phyloP scores from a whole-genome alignment of 1,284 basidiomycete species.

The Singerocomus inundabilis region DNA sequence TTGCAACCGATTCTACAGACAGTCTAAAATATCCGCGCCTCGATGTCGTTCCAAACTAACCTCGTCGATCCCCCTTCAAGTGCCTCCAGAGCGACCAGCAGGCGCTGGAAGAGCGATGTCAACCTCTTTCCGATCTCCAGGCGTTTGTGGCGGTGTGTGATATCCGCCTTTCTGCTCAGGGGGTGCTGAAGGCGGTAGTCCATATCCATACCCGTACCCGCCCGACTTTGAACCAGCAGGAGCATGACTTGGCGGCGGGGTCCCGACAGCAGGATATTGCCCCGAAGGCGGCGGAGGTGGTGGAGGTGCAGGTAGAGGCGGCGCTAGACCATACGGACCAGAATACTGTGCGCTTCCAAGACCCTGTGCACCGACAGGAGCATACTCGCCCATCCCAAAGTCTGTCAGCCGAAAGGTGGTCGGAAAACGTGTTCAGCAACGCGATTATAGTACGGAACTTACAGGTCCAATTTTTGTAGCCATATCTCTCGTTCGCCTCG shows the following conservation, averaged over 20 bases:
- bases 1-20: too few species aligned
- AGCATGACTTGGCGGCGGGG: slow-evolving; percentile 1
- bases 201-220: neutral
- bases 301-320: neutral
- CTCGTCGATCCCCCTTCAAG: slow-evolving; percentile 6
- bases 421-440: neutral
- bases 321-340: neutral
- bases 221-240: slow-evolving; percentile 14
- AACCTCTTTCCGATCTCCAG: slow-evolving; percentile 2
- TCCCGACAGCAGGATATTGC: neutral
- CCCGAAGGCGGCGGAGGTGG: neutral
- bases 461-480: slow-evolving; percentile 64
- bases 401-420: slow-evolving; percentile 3
- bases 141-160: neutral
- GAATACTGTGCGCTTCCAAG: neutral
- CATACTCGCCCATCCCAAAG: slow-evolving; percentile 24
- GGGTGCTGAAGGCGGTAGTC: neutral
- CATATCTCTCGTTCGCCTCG: slow-evolving; percentile 71
- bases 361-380: neutral
- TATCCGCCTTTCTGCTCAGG: neutral
- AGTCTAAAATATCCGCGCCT: neutral
- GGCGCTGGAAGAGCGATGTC: neutral
- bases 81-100: slow-evolving; percentile 5
- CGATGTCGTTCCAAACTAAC: neutral
- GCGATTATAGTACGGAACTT: slow-evolving; percentile 23